Base-by-base conservation (phyloP, 2,329 filamentous ascomycete genomes). In the Torrubiellomyces zombiae region DNA sequence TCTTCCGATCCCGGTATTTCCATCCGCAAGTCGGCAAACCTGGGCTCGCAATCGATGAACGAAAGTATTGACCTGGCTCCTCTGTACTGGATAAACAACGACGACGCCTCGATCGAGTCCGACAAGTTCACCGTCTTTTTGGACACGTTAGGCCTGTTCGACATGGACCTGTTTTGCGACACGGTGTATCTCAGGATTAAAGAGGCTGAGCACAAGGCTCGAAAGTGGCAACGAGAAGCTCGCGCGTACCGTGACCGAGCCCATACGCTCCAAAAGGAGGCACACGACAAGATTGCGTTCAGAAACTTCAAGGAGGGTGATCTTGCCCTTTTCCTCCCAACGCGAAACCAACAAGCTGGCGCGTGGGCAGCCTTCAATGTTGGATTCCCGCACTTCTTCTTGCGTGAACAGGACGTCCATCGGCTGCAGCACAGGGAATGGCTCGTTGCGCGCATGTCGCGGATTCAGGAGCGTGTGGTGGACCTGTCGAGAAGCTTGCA, bases 281-380 rank as follows among this genome's bases (percentile, higher is more conserved):
- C 81, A 0, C 81, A 93, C 39, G 81, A 93, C 38, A 95, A 95
- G 58, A 94, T 98, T 43, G 85, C 89, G 3, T 94, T 89, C 47
- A 76, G 77, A 32, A 75, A 86, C 25, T 98, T 98, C 58, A 95
- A 94, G 44, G 85, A 94, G 49, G 86, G 89, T 6, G 89, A 98
- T 43, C 63, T 98, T 9, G 89, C 86, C 9, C 53, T 98, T 3
- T 98, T 98, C 56, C 56, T 98, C 20, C 89, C 89, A 0, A 98
- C 89, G 0, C 67, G 86, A 18, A 95, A 94, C 45, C 85, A 95
- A 51, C 80, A 79, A 18, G 89, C 83, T 4, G 78, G 86, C 10
- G 86, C 89, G 1, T 98, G 89, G 89, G 89, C 89, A 5, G 89
- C 89, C 1, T 98, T 98, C 63, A 98, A 98, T 41, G 80, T 98